Base-by-base conservation (phyloP, 2,329 filamentous ascomycete genomes). In the Calonectria montana region DNA sequence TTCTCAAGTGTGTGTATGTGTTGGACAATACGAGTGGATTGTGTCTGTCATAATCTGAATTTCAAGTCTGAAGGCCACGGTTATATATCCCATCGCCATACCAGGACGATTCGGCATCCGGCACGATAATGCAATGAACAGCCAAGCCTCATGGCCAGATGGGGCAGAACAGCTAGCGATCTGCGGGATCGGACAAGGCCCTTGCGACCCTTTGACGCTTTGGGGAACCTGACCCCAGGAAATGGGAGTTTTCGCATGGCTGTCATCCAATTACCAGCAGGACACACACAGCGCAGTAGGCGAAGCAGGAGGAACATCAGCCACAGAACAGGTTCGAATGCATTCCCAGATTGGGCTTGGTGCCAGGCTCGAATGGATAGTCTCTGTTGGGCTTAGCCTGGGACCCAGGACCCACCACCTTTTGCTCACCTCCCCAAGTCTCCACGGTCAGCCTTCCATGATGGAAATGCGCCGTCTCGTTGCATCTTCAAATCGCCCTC, bases 331-430 rank as follows among this genome's bases (percentile, higher is more conserved):
- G 18, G 23, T 48, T 70, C 69, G 67, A 69, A 69, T 69, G 61
- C 48, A 39, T 59, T 59, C 41, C 69, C 64, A 35, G 16, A 67
- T 63, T n/a, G 45, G 63, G 64, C 27, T 45, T 71, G 61, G 69
- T 64, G 64, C 55, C 23, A 31, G 41, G 63, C 68, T 71, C 64
- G 69, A 67, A 71, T 67, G 39, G 59, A 45, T 66, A 8, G 45
- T 35, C 55, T 67, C 27, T 64, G 57, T 63, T 67, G 57, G 69
- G 68, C 63, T 66, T 62, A 70, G 67, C 7, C 35, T 31, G 47
- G 5, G 7, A 15, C 39, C n/a, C n/a, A 47, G 31, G n/a, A 4
- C 25, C 25, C 63, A 43, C 48, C 23, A 18, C 35, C 25, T 2
- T 41, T 1, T 29, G 23, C 13, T 10, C 35, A 16, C 13, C 12